Evolutionary conservation across 257 asterid species (phyloP).

Genomic region (Solanum boliviense): DNA sequence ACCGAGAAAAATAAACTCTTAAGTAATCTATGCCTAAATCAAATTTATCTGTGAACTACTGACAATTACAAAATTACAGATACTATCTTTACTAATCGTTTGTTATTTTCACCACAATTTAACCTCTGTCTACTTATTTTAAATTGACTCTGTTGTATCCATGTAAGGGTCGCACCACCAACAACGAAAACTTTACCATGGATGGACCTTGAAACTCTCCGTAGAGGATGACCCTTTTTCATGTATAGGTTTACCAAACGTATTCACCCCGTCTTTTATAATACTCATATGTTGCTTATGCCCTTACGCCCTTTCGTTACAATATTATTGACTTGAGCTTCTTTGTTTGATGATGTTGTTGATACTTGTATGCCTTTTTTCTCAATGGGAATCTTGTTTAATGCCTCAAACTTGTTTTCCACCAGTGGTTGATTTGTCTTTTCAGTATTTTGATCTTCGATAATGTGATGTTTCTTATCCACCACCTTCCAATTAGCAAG

Average conservation of each 20-base stretch:
- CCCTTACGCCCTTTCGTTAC: background rate
- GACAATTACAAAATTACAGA: too few species aligned
- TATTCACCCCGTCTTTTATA: background rate
- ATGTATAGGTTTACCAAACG: background rate
- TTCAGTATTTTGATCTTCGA: background rate
- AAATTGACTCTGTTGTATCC: background rate
- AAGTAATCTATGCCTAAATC: too few species aligned
- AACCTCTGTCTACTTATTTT: too few species aligned
- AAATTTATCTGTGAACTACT: too few species aligned
- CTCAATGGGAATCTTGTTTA: background rate
- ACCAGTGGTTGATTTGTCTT: background rate
- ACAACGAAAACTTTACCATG: background rate
- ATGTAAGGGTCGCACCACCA: background rate
- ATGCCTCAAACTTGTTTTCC: background rate
- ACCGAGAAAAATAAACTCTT: too few species aligned
- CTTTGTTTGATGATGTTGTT: background rate
- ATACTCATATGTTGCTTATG: background rate
- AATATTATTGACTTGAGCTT: background rate
- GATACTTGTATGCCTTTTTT: background rate
- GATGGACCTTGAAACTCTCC: background rate
- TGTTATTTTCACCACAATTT: too few species aligned
- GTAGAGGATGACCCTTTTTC: background rate
- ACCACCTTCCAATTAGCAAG: background rate
- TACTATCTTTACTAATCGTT: too few species aligned
- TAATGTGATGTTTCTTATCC: background rate